Evolutionary conservation across 768 basidiomycete species (phyloP), one percentile per base, ranked within the genome.

Genomic region (Ramaria rubella): DNA sequence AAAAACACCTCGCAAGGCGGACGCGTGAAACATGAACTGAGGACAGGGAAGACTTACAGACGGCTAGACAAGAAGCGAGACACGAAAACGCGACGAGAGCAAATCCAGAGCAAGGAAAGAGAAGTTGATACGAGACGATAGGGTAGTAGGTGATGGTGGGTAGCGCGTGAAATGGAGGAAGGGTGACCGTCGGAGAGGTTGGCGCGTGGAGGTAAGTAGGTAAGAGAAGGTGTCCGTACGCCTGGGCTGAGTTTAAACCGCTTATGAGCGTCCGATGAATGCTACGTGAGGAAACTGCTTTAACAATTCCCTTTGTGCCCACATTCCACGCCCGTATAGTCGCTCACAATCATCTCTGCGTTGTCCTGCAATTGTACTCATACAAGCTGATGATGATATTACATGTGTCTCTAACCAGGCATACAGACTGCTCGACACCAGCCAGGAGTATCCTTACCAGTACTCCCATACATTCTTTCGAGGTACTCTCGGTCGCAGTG

Each of bases 191-290:
- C 15, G 21, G 14, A 21, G 45, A 48, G 45, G 45, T 26, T 48
- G 45, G 5, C 6, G 45, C 15, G 45, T 21, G 26, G 26, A 23
- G 7, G 5, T 15, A 38, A n/a, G n/a, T n/a, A 38, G 36, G n/a
- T n/a, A n/a, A 11, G 36, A 38, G 36, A 38, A 38, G 11, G 11
- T 8, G 45, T 7, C 7, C 19, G 45, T 3, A 12, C 7, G 45
- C 24, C 45, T 48, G 21, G 12, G 45, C 45, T 48, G 45, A 48
- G 45, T 48, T 48, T 48, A 15, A 48, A 48, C 45, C 26, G 45
- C 6, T 17, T 4, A 40, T 5, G 19, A 40, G 38, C 5, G 38
- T n/a, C n/a, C n/a, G n/a, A n/a, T n/a, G n/a, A n/a, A n/a, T n/a
- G n/a, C n/a, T n/a, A n/a, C n/a, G n/a, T n/a, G n/a, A n/a, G n/a